These are phyloP conservation scores for Solanum chiquidenum DNA, from an alignment of 257 asterid genomes.

Conservation along the genomic window DNA sequence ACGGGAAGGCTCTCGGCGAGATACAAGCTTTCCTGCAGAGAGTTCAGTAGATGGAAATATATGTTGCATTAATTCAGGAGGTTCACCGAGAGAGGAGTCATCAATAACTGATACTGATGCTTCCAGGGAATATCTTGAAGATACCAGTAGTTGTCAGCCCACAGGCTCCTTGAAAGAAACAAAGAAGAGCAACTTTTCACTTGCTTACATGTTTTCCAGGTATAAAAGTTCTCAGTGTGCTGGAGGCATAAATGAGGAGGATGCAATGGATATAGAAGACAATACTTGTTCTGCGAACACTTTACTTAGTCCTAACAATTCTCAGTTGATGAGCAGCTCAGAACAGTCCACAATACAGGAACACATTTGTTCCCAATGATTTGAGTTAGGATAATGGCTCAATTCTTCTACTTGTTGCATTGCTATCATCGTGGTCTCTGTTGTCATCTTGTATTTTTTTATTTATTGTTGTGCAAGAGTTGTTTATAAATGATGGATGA, in stretches of 20 bases:
- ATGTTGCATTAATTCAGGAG: slow-evolving; percentile 14
- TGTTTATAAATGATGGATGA: neutral
- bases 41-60: slow-evolving; percentile 10
- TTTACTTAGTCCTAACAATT: slow-evolving; percentile 16
- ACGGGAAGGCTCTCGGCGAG: slow-evolving; percentile 52
- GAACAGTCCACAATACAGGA: neutral
- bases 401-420: neutral
- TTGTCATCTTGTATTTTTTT: neutral
- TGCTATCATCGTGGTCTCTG: neutral
- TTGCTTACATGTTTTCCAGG: slow-evolving; percentile 50
- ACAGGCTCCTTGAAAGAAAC: slow-evolving; percentile 5
- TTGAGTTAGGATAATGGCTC: neutral
- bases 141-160: slow-evolving; percentile 16
- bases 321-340: neutral
- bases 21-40: slow-evolving; percentile 14
- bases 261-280: slow-evolving; percentile 11
- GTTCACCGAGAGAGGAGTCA: slow-evolving; percentile 9
- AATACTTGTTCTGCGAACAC: slow-evolving; percentile 12
- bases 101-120: slow-evolving; percentile 16
- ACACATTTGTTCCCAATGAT: neutral
- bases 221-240: slow-evolving; percentile 23
- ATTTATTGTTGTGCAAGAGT: neutral
- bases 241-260: slow-evolving; percentile 10
- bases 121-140: slow-evolving; percentile 13
- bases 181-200: slow-evolving; percentile 28